A percentile compares a stretch with the other conserved stretches of the same genome.
Conservation (phyloP, 192 early-diverging fungal genomes). For the Linnemannia hyalina region DNA sequence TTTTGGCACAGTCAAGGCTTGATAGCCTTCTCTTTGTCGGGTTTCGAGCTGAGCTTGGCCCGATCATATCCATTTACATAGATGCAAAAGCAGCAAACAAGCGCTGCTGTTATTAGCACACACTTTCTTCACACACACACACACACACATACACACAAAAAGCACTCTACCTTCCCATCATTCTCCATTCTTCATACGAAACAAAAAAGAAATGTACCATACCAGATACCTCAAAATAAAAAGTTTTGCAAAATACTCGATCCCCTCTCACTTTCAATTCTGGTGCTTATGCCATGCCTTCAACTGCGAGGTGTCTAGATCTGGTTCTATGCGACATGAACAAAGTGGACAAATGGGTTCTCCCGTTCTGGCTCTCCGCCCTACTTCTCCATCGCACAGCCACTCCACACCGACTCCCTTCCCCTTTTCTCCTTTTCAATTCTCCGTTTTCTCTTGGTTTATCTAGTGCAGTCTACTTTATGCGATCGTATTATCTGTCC, state of each 20-base stretch:
- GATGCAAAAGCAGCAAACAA: not conserved
- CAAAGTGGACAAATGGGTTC: not conserved
- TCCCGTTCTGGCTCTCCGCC: not conserved
- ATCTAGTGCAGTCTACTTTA: too few species aligned
- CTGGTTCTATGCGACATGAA: not conserved
- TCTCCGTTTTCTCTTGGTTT: too few species aligned
- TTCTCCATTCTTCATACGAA: not conserved
- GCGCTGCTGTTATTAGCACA: not conserved
- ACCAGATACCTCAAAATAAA: not conserved
- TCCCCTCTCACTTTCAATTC: not conserved
- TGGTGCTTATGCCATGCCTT: too few species aligned
- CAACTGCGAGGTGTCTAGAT: not conserved
- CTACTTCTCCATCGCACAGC: not conserved
- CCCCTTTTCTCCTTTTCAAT: not conserved
- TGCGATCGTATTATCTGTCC: too few species aligned
- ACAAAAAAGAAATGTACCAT: slow-evolving; percentile 1
- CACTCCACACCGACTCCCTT: not conserved
- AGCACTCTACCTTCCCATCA: not conserved
- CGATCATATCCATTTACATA: not conserved
- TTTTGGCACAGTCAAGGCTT: not conserved
- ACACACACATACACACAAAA: not conserved
- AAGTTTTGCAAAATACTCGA: not conserved
- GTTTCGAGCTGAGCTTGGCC: slow-evolving; percentile 1
- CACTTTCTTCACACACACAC: not conserved
- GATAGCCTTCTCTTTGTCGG: not conserved